Evolutionary conservation across 139 green algal genomes (phyloP), one percentile per base, ranked within the genome.

Genomic region (Asterochloris sp.): DNA sequence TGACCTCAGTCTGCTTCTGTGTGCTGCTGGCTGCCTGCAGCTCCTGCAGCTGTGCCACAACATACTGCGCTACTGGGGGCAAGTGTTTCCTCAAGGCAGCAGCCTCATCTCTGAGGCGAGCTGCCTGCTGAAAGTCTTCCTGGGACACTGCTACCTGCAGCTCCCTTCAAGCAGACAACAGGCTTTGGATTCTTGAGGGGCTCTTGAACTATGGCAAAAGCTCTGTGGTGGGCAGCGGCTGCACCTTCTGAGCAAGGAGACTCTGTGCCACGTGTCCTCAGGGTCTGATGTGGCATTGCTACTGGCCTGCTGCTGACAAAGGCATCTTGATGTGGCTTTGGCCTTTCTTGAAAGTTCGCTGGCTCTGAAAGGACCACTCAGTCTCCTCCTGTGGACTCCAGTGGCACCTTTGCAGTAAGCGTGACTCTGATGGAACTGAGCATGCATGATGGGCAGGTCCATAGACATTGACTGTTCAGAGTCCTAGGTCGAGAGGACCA

Each of bases 231-330:
- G 26, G n/a, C 15, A 78, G 76, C 69, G 17, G 28, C 21, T 76
- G 69, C 19, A 80, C 76, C 76, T 80, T 47, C 23, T 69, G 60
- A 80, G 67, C 76, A 80, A n/a, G 24, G 54, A 61, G 23, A 80
- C 38, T n/a, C 76, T 61, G 24, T 80, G n/a, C 76, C 76, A 80
- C 23, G 14, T 13, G 23, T 80, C 76, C 21, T 80, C 60, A 16
- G 23, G 27, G 16, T 64, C 13, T 12, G 26, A 54, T n/a, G 15
- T 60, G 12, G n/a, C 76, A 54, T 80, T n/a, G 23, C 23, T 61
- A 26, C 10, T 24, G 38, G 60, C 76, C 66, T 71, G 17, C 17
- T 24, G 66, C 66, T 71, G 66, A 21, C 19, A 26, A 71, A 71
- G 66, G 66, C 66, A 71, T 71, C 66, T 71, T 24, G 66, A 61